These are phyloP conservation scores for Senna siamea DNA, from an alignment of 306 rosid species.

Conservation along the genomic window DNA sequence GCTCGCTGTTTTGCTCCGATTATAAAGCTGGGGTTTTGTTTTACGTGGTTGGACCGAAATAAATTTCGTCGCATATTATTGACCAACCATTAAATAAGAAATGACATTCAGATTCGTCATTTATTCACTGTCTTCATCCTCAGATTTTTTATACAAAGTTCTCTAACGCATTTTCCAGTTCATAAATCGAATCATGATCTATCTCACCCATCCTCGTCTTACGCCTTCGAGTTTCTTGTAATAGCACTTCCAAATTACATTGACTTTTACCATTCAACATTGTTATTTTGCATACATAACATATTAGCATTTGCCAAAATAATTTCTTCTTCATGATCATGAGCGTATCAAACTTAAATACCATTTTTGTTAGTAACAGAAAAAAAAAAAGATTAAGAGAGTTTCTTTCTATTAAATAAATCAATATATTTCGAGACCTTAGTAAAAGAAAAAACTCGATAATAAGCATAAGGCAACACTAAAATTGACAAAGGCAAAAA, in stretches of 20 bases:
- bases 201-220: not conserved
- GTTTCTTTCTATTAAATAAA: too few relatives aligned
- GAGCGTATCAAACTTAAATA: too few relatives aligned
- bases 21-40: not conserved
- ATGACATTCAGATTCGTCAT: slow-evolving; percentile 10
- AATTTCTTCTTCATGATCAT: too few relatives aligned
- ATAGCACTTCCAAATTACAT: not conserved
- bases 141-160: not conserved
- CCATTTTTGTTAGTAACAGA: too few relatives aligned
- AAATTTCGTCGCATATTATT: slow-evolving; percentile 36
- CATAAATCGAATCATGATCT: too few relatives aligned
- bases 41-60: slow-evolving; percentile 47
- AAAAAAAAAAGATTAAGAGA: too few relatives aligned
- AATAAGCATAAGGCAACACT: not conserved
- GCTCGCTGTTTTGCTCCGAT: not conserved
- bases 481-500: not conserved
- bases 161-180: not conserved
- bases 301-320: too few relatives aligned
- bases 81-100: slow-evolving; percentile 8
- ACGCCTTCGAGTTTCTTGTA: not conserved
- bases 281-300: too few relatives aligned
- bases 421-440: too few relatives aligned
- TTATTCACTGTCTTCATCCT: not conserved
- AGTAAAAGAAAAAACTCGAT: not conserved
- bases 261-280: too few relatives aligned